Conservation (phyloP, 805 yeast species). For the Torulaspora delbrueckii region DNA sequence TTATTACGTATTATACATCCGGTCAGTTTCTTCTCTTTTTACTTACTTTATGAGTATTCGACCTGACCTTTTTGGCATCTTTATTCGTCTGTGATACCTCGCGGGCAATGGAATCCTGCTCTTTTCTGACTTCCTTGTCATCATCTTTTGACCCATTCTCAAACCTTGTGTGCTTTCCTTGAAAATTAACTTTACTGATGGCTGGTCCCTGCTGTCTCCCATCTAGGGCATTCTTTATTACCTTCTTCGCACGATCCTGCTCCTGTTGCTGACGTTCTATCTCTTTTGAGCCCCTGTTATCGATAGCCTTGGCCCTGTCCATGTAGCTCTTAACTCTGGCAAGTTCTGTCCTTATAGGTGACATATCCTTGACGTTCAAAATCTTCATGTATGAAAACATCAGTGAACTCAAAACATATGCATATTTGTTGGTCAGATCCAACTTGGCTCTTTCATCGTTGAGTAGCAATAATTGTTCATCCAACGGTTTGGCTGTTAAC, state of each 20-base stretch:
- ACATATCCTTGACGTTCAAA: conserved; percentile 22
- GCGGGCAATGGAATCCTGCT: conserved; percentile 2
- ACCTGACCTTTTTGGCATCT: conserved; percentile 1
- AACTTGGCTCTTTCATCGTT: conserved; percentile 23
- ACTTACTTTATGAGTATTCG: conserved; percentile 5
- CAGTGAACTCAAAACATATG: conserved; percentile 30
- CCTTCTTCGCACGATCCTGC: conserved; percentile 41
- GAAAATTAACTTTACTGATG: conserved; percentile 47
- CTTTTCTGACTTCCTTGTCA: conserved; percentile 6
- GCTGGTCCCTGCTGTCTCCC: conserved; percentile 40
- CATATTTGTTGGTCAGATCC: conserved; percentile 25
- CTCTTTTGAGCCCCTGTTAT: conserved; percentile 21
- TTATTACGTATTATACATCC: not conserved
- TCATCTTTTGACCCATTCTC: conserved; percentile 22
- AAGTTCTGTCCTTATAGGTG: conserved; percentile 60
- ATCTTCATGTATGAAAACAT: conserved; percentile 31
- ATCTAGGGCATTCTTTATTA: conserved; percentile 45
- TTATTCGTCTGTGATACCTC: conserved; percentile 1
- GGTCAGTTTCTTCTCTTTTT: conserved; percentile 4
- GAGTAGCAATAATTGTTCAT: conserved; percentile 26
- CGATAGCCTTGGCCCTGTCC: conserved; percentile 43
- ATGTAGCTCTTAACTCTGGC: conserved; percentile 63
- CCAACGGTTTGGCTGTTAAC: conserved; percentile 24
- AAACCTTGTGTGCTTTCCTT: conserved; percentile 52
- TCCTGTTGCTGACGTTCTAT: conserved; percentile 34